phyloP scores from a whole-genome alignment of 2,329 filamentous ascomycete genomes.

The Aphanocladium album region DNA sequence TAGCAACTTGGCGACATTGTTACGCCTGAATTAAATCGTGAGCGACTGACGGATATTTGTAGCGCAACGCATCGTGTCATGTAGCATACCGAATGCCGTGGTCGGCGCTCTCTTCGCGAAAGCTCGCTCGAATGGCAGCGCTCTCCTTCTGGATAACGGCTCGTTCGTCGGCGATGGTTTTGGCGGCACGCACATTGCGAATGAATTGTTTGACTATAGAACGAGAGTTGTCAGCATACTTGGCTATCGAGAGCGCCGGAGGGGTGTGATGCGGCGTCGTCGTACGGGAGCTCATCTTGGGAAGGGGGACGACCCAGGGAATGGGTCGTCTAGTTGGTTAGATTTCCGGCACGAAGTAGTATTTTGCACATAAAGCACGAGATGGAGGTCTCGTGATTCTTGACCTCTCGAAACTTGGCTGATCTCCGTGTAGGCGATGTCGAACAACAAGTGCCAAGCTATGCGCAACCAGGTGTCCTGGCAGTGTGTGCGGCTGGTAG shows the following conservation, averaged over 20 bases:
- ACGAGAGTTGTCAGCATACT: constrained; percentile 8
- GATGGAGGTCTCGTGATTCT: neutral
- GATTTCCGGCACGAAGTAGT: neutral
- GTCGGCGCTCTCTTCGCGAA: constrained; percentile 93
- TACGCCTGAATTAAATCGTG: constrained; percentile 58
- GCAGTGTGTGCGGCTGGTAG: constrained; percentile 2
- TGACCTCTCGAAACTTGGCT: neutral
- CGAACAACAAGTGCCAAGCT: constrained; percentile 10
- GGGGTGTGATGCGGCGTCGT: constrained; percentile 11
- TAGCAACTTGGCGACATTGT: constrained; percentile 97
- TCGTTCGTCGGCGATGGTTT: constrained; percentile 97
- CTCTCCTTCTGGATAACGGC: constrained; percentile 99
- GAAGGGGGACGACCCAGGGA: constrained; percentile 26
- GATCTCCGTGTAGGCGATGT: neutral
- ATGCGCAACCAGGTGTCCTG: constrained; percentile 6
- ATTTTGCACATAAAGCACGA: neutral
- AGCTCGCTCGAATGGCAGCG: constrained; percentile 93
- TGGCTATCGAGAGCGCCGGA: constrained; percentile 7
- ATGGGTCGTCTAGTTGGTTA: constrained; percentile 25
- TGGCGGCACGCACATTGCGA: constrained; percentile 95
- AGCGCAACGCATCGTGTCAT: neutral
- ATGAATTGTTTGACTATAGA: constrained; percentile 95
- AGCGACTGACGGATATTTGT: neutral
- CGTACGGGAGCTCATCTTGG: constrained; percentile 38
- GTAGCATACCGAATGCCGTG: constrained; percentile 73